A percentile compares a stretch with the other conserved stretches of the same genome.
phyloP scores from a whole-genome alignment of 2,329 filamentous ascomycete genomes.

The Pseudogymnoascus sp. region DNA sequence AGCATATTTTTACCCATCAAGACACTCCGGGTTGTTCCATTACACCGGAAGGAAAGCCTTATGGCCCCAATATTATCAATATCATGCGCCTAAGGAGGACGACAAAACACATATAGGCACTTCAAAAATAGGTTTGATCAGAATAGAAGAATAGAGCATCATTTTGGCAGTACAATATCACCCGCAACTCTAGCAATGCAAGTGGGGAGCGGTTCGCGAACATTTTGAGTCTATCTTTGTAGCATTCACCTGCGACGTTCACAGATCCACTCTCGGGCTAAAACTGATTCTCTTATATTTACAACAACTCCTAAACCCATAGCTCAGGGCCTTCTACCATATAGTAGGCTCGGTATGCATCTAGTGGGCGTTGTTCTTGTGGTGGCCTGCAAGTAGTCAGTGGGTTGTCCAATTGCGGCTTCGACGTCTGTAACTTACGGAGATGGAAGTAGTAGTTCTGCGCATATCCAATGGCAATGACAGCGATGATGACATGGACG shows the following conservation, averaged over 20 bases:
- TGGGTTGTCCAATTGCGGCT: not conserved
- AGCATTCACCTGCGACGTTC: not conserved
- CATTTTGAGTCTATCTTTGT: constrained; percentile 5
- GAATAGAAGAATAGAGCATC: not conserved
- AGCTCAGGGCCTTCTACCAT: constrained; percentile 6
- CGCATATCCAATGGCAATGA: constrained; percentile 81
- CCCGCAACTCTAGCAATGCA: not conserved
- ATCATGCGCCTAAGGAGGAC: not conserved
- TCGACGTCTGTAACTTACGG: constrained; percentile 56
- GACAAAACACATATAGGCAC: not conserved
- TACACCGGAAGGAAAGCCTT: not conserved
- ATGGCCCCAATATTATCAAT: not conserved
- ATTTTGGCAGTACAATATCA: not conserved
- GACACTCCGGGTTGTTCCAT: not conserved
- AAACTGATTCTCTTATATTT: constrained; percentile 9
- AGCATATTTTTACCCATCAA: not conserved
- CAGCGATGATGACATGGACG: constrained; percentile 72
- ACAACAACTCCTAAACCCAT: constrained; percentile 8
- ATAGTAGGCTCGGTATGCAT: constrained; percentile 15
- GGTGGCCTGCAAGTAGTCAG: constrained; percentile 63
- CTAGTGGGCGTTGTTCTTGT: constrained; percentile 99
- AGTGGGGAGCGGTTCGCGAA: not conserved
- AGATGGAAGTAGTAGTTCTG: constrained; percentile 99
- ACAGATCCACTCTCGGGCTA: not conserved
- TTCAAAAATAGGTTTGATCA: not conserved